These are phyloP conservation scores for Arachnopeziza araneosa DNA, from an alignment of 2,329 filamentous ascomycete species.

Conservation along the genomic window DNA sequence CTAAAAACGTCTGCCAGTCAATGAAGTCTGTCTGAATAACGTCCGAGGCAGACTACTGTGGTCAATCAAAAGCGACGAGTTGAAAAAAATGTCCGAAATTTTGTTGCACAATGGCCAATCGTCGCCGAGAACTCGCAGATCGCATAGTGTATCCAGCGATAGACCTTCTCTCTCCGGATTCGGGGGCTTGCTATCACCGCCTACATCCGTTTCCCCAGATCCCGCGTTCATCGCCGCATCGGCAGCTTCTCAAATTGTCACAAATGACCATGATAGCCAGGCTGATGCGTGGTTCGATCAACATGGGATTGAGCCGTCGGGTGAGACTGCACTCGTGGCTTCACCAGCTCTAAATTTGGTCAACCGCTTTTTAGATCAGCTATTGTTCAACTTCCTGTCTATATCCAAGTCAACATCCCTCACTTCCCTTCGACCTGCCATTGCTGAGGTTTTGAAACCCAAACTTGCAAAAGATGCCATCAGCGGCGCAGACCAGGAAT, in stretches of 20 bases:
- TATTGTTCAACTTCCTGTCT: constrained; percentile 86
- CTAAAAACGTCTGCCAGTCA: no score
- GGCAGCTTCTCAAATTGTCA: constrained; percentile 87
- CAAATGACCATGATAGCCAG: constrained; percentile 76
- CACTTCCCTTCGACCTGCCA: constrained; percentile 68
- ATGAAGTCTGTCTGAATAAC: no score
- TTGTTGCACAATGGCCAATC: not conserved
- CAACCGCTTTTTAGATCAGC: constrained; percentile 89
- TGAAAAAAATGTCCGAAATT: not conserved
- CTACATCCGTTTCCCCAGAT: constrained; percentile 63
- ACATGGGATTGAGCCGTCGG: constrained; percentile 57
- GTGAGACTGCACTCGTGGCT: constrained; percentile 68
- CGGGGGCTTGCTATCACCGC: constrained; percentile 44
- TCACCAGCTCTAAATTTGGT: constrained; percentile 68
- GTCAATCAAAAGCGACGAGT: not conserved
- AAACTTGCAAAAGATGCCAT: constrained; percentile 83
- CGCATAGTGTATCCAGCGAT: not conserved
- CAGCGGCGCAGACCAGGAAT: constrained; percentile 75
- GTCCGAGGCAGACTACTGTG: no score
- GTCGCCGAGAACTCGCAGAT: not conserved
- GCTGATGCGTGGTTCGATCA: constrained; percentile 65
- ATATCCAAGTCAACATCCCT: constrained; percentile 74
- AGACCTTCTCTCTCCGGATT: not conserved
- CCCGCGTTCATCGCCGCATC: constrained; percentile 84
- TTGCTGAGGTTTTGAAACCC: constrained; percentile 81